Evolutionary conservation across 2,329 filamentous ascomycete genomes (phyloP).

Genomic region (Fusarium falciforme): DNA sequence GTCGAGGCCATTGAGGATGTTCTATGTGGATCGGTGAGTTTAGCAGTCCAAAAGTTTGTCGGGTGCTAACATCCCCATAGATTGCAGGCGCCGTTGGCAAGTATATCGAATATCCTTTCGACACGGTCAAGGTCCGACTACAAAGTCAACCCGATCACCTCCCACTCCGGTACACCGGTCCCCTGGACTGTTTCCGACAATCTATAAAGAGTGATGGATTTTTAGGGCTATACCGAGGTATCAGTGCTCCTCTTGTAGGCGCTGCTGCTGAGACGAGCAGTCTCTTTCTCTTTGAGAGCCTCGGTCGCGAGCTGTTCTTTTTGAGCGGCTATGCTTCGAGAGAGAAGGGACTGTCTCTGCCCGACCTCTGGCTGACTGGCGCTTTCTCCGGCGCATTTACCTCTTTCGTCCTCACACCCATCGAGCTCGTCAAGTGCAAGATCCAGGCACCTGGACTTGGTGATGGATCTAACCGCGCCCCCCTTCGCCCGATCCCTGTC

Average conservation of each 20-base stretch:
- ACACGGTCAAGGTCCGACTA: constrained; percentile 96
- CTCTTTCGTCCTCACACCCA: constrained; percentile 89
- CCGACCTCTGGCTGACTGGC: constrained; percentile 81
- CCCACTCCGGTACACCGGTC: constrained; percentile 84
- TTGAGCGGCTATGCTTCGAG: constrained; percentile 59
- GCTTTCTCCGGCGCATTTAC: constrained; percentile 90
- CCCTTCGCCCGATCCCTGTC: constrained; percentile 74
- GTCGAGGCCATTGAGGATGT: constrained; percentile 86
- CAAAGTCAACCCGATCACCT: constrained; percentile 93
- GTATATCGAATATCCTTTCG: constrained; percentile 98
- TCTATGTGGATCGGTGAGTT: constrained; percentile 81
- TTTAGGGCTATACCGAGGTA: constrained; percentile 86
- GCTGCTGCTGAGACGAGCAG: constrained; percentile 93
- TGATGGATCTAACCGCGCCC: constrained; percentile 55
- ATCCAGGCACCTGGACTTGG: constrained; percentile 80
- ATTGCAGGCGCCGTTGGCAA: constrained; percentile 89
- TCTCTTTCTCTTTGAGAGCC: constrained; percentile 90
- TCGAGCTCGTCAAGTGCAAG: constrained; percentile 98
- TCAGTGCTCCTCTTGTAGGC: constrained; percentile 89
- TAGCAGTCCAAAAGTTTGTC: neutral
- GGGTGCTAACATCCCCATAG: constrained; percentile 53
- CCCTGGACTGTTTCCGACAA: constrained; percentile 92
- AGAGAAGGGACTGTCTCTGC: constrained; percentile 75
- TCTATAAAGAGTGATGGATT: constrained; percentile 84
- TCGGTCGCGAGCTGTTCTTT: constrained; percentile 76